Conservation (phyloP, 495 filamentous ascomycete species). For the Aspergillus diversus region DNA sequence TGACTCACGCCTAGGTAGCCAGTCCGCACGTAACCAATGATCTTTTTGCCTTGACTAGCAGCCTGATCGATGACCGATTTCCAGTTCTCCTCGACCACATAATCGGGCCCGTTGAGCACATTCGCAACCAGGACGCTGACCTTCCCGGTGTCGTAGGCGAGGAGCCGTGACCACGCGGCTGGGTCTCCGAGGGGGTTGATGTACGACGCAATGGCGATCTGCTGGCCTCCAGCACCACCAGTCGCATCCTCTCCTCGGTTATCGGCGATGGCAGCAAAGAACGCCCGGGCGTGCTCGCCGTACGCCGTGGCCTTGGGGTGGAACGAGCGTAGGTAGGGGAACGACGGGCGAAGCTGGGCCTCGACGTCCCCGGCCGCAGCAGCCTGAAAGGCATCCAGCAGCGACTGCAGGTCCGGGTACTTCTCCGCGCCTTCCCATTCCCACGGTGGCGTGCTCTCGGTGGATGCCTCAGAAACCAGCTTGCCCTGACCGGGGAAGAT, state of each 20-base stretch:
- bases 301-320: too few relatives aligned
- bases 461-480: too few relatives aligned
- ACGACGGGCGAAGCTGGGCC: too few relatives aligned
- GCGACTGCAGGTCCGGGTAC: too few relatives aligned
- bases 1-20: constrained; percentile 30
- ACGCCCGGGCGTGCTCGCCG: too few relatives aligned
- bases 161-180: constrained; percentile 23
- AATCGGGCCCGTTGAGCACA: constrained; percentile 27
- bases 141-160: constrained; percentile 19
- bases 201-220: constrained; percentile 29
- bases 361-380: too few relatives aligned
- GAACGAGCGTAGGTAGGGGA: too few relatives aligned
- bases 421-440: too few relatives aligned
- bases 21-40: constrained; percentile 30
- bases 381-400: too few relatives aligned
- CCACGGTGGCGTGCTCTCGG: too few relatives aligned
- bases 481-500: too few relatives aligned
- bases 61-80: constrained; percentile 20
- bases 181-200: constrained; percentile 28
- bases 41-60: constrained; percentile 16
- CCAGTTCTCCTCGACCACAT: constrained; percentile 20
- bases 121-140: constrained; percentile 26
- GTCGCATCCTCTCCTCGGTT: not conserved
- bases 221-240: constrained; percentile 11
- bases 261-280: too few relatives aligned